Evolutionary conservation across 306 rosid genomes (phyloP).

Genomic region (Hippophae gyantsensis): DNA sequence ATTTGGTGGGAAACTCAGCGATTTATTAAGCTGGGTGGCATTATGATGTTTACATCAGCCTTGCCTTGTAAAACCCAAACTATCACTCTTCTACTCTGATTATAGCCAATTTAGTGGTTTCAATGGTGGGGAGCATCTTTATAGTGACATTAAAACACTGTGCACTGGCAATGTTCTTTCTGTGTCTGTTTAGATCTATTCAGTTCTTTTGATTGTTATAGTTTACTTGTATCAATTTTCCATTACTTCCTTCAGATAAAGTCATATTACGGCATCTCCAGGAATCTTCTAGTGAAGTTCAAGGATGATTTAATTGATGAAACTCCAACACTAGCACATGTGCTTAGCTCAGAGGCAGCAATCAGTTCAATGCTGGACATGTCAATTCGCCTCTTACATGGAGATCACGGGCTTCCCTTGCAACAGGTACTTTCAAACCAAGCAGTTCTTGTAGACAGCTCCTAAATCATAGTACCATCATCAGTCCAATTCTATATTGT

Average conservation of each 20-base stretch:
- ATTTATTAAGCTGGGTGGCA: neutral
- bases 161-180: too few relatives aligned
- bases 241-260: conserved; percentile 53
- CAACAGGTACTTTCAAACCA: conserved; percentile 54
- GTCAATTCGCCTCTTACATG: conserved; percentile 81
- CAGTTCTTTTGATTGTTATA: too few relatives aligned
- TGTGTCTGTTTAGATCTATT: too few relatives aligned
- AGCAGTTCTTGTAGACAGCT: too few relatives aligned
- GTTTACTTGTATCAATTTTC: conserved; percentile 1
- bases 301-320: conserved; percentile 82
- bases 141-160: too few relatives aligned
- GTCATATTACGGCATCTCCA: conserved; percentile 82
- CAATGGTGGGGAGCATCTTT: too few relatives aligned
- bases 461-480: neutral
- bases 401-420: conserved; percentile 91
- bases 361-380: conserved; percentile 88
- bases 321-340: conserved; percentile 66
- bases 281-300: conserved; percentile 86
- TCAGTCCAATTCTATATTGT: neutral
- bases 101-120: too few relatives aligned
- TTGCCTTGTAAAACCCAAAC: too few relatives aligned
- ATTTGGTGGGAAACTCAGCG: neutral
- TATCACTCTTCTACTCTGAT: too few relatives aligned
- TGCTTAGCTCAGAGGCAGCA: conserved; percentile 84
- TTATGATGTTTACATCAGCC: neutral